phyloP scores from a whole-genome alignment of 805 yeast genomes.

The Candida hungchunana region DNA sequence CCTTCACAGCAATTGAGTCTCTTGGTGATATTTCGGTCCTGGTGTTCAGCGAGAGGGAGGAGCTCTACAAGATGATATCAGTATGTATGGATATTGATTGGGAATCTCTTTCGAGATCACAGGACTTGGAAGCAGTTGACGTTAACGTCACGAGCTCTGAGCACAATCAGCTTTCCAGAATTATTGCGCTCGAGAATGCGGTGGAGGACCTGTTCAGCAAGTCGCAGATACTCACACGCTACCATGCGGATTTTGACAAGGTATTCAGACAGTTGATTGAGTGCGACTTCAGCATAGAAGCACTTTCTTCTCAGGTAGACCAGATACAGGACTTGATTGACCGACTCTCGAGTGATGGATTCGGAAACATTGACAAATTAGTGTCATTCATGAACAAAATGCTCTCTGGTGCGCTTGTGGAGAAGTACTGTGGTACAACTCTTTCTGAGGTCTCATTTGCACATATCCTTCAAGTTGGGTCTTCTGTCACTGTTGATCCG shows the following conservation, averaged over 20 bases:
- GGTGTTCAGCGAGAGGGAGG: conserved; percentile 31
- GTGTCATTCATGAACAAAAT: conserved; percentile 32
- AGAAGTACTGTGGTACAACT: conserved; percentile 23
- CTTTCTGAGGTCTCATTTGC: conserved; percentile 5
- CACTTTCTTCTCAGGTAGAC: conserved; percentile 22
- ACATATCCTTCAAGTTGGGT: conserved; percentile 36
- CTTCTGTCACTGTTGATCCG: conserved; percentile 37
- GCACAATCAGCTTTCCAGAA: conserved; percentile 30
- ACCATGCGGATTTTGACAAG: conserved; percentile 25
- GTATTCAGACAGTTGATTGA: conserved; percentile 24
- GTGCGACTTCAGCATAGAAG: conserved; percentile 24
- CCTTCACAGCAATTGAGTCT: conserved; percentile 29
- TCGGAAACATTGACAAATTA: conserved; percentile 30
- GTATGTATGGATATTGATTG: conserved; percentile 42
- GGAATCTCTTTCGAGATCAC: conserved; percentile 47
- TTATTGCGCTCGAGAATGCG: conserved; percentile 28
- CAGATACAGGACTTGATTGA: conserved; percentile 35
- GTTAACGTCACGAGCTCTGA: conserved; percentile 28
- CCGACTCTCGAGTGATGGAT: conserved; percentile 33
- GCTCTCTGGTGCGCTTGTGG: conserved; percentile 26
- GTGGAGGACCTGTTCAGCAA: conserved; percentile 30
- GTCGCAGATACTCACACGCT: conserved; percentile 26
- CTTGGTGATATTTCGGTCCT: conserved; percentile 41
- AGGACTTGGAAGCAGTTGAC: conserved; percentile 39
- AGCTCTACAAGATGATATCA: conserved; percentile 32